Percentiles rank a stretch among this genome's conserved stretches.
Evolutionary conservation across 2,329 filamentous ascomycete genomes (phyloP).

Genomic region (Colletotrichum neosansevieriae): DNA sequence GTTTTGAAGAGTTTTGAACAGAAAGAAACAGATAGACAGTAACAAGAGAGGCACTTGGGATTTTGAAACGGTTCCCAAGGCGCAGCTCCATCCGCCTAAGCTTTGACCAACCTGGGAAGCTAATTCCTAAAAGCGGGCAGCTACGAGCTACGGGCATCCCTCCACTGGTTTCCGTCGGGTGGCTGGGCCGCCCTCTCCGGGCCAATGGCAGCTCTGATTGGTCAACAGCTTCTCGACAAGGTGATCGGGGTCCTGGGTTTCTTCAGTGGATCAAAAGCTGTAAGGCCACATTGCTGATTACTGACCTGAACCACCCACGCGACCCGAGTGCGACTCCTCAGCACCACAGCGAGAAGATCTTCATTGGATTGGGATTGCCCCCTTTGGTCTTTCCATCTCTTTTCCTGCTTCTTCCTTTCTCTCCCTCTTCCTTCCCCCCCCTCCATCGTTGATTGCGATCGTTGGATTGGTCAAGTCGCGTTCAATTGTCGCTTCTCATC

Average conservation of each 20-base stretch:
- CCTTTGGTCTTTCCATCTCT: conserved; percentile 11
- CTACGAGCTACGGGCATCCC: no score
- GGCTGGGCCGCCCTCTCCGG: not conserved
- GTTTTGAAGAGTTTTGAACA: not conserved
- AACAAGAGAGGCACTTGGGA: no score
- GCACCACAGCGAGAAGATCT: conserved; percentile 18
- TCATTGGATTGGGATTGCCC: conserved; percentile 16
- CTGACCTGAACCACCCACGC: conserved; percentile 7
- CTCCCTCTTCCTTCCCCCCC: conserved; percentile 3
- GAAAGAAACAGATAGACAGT: not conserved
- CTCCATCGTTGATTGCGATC: conserved; percentile 47
- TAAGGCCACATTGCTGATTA: conserved; percentile 39
- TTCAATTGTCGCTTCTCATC: conserved; percentile 24
- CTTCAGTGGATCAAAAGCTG: conserved; percentile 35
- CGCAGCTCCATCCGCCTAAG: no score
- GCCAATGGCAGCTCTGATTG: conserved; percentile 8
- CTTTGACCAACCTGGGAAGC: no score
- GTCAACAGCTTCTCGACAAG: not conserved
- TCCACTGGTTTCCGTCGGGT: not conserved
- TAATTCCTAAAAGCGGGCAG: no score
- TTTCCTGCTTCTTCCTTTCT: conserved; percentile 6
- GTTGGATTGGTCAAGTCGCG: conserved; percentile 39
- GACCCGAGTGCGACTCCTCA: not conserved
- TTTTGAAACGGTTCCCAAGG: no score
- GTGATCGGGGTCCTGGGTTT: not conserved